Evolutionary conservation across 225 moss, liverwort and hornwort genomes (phyloP), one percentile per base, ranked within the genome.

Genomic region (Bryoerythrophyllum caledonicum): DNA sequence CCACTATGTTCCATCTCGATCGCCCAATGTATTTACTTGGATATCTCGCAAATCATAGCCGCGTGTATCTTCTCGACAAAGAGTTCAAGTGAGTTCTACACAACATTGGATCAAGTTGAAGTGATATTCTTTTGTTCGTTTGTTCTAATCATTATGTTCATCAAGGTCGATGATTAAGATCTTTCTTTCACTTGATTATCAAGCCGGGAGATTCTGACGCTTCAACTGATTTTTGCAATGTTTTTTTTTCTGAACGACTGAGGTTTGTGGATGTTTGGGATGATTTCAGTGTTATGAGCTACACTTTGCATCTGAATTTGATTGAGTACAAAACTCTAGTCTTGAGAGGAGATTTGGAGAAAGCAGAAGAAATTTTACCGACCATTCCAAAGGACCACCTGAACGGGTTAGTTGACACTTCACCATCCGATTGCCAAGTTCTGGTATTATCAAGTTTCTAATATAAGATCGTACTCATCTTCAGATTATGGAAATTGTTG

Each of bases 21-120:
- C 94, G 96, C 34, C 94, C 96, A 21, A 97, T 97, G 96, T 97
- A 97, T 71, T 81, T 97, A 26, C 91, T 97, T 57, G 96, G 96
- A 49, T 97, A 97, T 69, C 82, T 97, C 72, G 94, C 96, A 62
- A 91, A 82, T 80, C 96, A 97, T 85, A 97, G 96, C 78, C 94
- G 96, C n/a, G 96, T 97, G 59, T 97, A 97, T 77, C 94, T 97
- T 72, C 94, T 97, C 61, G 96, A 97, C 78, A 97, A 97, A 82
- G 94, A 97, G 63, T 97, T 97, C 71, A 97, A 97, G 96, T 96
- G 76, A 84, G 96, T 86, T 37, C 5, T 69, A 55, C 21, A 5
- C 46, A 15, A 51, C 49, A 44, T 14, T 41, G 12, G 68, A 28
- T 65, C 53, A 59, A 55, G n/a, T 49, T 70, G 19, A 58, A 52